A percentile compares a stretch with the other conserved stretches of the same genome.
phyloP scores from a whole-genome alignment of 2,329 filamentous ascomycete genomes.

The Biscogniauxia marginata region DNA sequence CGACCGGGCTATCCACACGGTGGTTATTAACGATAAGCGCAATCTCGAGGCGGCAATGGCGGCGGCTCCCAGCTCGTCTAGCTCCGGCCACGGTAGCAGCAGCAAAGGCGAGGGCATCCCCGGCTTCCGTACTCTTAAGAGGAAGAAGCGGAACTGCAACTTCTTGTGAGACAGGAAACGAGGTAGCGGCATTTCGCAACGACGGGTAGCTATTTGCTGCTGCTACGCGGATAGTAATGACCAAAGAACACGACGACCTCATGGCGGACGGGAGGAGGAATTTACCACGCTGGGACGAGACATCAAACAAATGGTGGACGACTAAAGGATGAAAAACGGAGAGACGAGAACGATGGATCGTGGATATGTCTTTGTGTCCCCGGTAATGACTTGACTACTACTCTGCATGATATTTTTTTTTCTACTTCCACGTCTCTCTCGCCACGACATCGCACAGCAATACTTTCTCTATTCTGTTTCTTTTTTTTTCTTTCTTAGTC shows the following conservation, averaged over 20 bases:
- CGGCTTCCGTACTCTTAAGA: slow-evolving; percentile 55
- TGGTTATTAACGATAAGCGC: slow-evolving; percentile 76
- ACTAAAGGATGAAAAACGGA: slow-evolving; percentile 4
- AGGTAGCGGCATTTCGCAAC: neutral
- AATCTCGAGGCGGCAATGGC: slow-evolving; percentile 53
- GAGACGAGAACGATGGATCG: slow-evolving; percentile 1
- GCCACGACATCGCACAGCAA: slow-evolving; percentile 6
- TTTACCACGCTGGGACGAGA: neutral
- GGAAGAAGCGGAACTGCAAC: slow-evolving; percentile 82
- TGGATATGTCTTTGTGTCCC: neutral
- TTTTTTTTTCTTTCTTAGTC: slow-evolving; percentile 6
- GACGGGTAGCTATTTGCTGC: slow-evolving; percentile 1
- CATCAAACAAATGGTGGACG: slow-evolving; percentile 1
- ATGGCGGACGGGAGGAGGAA: neutral
- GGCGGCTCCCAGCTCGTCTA: slow-evolving; percentile 31
- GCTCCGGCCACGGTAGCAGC: slow-evolving; percentile 31
- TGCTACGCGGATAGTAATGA: neutral
- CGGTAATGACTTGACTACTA: slow-evolving; percentile 22
- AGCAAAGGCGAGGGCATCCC: slow-evolving; percentile 40
- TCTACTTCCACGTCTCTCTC: slow-evolving; percentile 8
- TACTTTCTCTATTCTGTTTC: neutral
- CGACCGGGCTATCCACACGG: slow-evolving; percentile 83
- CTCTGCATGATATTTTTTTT: slow-evolving; percentile 26
- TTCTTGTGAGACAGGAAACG: slow-evolving; percentile 57
- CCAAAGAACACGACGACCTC: neutral